phyloP scores from a whole-genome alignment of 83 land plant species.

The Diphasiastrum complanatum region DNA sequence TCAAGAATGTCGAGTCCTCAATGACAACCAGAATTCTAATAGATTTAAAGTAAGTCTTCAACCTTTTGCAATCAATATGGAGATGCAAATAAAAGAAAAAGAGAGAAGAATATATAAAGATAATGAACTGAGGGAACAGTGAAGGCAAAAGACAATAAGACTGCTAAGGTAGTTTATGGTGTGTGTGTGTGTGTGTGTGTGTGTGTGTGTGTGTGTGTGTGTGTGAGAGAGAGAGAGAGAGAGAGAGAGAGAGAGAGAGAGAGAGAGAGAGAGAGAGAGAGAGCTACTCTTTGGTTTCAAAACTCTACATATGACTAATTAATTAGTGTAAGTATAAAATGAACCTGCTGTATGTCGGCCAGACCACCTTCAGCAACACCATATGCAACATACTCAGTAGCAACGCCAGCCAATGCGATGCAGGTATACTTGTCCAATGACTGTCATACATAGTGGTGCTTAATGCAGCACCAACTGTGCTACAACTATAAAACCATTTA shows the following conservation, averaged over 20 bases:
- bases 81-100: too few species aligned
- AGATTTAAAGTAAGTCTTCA: too few species aligned
- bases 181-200: too few species aligned
- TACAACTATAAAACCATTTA: too few species aligned
- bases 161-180: too few species aligned
- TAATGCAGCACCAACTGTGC: not conserved
- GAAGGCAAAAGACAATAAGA: too few species aligned
- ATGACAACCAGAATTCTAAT: too few species aligned
- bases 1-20: too few species aligned
- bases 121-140: too few species aligned
- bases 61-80: too few species aligned
- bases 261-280: not conserved
- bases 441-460: conserved; percentile 28
- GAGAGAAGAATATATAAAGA: too few species aligned
- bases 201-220: not conserved
- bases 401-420: conserved; percentile 88
- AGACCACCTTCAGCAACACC: conserved; percentile 88
- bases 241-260: not conserved
- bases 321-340: not conserved
- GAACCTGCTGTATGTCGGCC: conserved; percentile 65
- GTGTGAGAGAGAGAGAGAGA: not conserved
- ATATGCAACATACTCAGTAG: conserved; percentile 70
- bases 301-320: not conserved
- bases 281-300: not conserved
- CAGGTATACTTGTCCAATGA: conserved; percentile 74